A percentile compares a stretch with the other conserved stretches of the same genome.
Evolutionary conservation across 78 protist species (phyloP).

Genomic region (Emiliania huxleyi): DNA sequence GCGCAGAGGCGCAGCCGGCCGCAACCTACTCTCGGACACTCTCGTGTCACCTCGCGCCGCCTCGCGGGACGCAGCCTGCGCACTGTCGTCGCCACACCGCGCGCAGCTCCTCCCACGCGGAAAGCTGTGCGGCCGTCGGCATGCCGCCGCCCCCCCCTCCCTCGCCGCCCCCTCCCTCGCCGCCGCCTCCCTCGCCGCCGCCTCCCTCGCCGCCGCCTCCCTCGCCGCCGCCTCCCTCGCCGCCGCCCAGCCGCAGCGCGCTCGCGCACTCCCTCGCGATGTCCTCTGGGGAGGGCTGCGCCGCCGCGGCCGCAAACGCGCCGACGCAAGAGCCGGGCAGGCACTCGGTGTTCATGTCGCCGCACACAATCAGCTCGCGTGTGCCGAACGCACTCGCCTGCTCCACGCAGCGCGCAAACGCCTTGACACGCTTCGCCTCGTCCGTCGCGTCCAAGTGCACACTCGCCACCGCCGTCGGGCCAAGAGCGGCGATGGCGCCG

Average conservation of each 20-base stretch:
- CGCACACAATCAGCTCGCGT: background rate
- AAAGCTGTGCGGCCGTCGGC: background rate
- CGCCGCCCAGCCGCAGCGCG: background rate
- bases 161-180: background rate
- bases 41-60: too few species aligned
- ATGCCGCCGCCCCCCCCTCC: background rate
- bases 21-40: too few species aligned
- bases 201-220: background rate
- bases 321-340: background rate
- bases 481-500: background rate
- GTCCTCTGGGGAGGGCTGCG: background rate
- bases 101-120: background rate
- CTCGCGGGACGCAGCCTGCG: too few species aligned
- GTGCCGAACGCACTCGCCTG: background rate
- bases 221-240: background rate
- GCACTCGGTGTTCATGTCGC: background rate
- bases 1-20: background rate
- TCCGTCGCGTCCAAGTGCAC: background rate
- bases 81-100: too few species aligned
- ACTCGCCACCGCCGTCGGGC: background rate
- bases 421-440: background rate
- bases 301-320: background rate
- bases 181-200: background rate
- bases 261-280: background rate
- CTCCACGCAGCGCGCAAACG: background rate